Base-by-base conservation (phyloP, 176 grass and related monocot species). In the Chrysopogon serrulatus region DNA sequence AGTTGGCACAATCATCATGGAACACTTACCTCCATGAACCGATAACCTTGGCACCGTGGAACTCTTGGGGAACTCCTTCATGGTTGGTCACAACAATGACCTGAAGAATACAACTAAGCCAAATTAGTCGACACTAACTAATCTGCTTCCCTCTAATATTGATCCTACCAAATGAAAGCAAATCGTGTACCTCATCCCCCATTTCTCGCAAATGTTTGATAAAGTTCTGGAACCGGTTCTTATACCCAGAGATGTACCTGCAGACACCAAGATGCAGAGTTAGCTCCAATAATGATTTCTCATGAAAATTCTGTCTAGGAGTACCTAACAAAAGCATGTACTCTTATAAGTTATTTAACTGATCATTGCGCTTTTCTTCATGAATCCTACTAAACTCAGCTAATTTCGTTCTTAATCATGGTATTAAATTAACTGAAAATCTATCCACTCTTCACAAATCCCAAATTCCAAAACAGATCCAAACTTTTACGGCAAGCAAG, bases 41-140 rank as follows among this genome's bases (percentile, higher is more conserved):
- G 24, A 95, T 95, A 19, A 98, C 72, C 74, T 98, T 98, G 35
- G 96, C 96, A 0, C 96, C 96, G 44, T 95, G 84, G 71, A 98
- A 98, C 62, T 98, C 96, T 53, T 85, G 60, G 9, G 96, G 96
- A 44, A 93, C 96, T 18, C 96, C 96, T 31, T 98, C 91, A 59
- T 95, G 96, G 45, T 92, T 98, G 4, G 96, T 98, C 56, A 98
- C 89, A 48, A 98, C 96, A 56, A 98, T 93, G 76, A 98, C 96
- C 95, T 97, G 43, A 40, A 75, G 1, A 61, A 74, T 5, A 78
- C 5, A 79, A 59, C 11, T n/a, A 65, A 67, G 0, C 31, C 19
- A 74, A 85, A 73, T 49, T 60, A 42, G 87, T 5, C 0, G 10
- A 39, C 4, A 63, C 7, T 0, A 34, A 35, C 4, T 27, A 24